Evolutionary conservation across 768 basidiomycete species (phyloP), one percentile per base, ranked within the genome.

Genomic region (Coprinopsis strossmayeri): DNA sequence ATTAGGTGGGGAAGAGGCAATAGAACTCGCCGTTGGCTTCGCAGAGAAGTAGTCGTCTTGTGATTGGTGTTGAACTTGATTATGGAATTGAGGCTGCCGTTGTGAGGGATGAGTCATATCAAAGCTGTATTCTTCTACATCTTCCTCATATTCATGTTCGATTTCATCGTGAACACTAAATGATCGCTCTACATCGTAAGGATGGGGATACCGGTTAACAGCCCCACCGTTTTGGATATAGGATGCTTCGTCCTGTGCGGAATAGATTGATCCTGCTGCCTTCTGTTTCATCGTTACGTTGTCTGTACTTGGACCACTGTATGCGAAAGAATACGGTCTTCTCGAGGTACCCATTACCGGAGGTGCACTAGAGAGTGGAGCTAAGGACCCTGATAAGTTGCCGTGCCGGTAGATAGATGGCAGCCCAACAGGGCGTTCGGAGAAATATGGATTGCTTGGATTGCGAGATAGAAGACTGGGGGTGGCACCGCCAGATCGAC

Each of bases 401-500:
- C 40, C 23, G 9, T 13, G 40, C 17, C 21, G 24, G 24, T 42
- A 23, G 18, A 21, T 21, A 25, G 20, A 23, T 23, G 40, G 21
- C 11, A 42, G 23, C 9, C 18, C 40, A 12, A 15, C 5, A 20
- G 34, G 52, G 40, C 2, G n/a, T 34, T 51, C 48, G 11, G 58
- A 32, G 37, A 66, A 57, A 49, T 62, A 62, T 18, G 66, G 52
- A 52, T 56, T 61, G 37, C 55, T 55, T 35, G 60, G 44, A 34
- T 54, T 58, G 17, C 56, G 61, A n/a, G 61, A 59, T 25, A 61
- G 42, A 12, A 59, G 53, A 34, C 59, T 61, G 48, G 55, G 68
- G 26, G 57, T 60, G 27, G 57, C 57, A 32, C 50, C 55, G 3
- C 62, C 58, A 41, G 62, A 59, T 24, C 59, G 48, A 15, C 25